Percentiles rank a stretch among this genome's conserved stretches.
Evolutionary conservation across 345 rosid genomes (phyloP).

Genomic region (Gossypium arboreum): DNA sequence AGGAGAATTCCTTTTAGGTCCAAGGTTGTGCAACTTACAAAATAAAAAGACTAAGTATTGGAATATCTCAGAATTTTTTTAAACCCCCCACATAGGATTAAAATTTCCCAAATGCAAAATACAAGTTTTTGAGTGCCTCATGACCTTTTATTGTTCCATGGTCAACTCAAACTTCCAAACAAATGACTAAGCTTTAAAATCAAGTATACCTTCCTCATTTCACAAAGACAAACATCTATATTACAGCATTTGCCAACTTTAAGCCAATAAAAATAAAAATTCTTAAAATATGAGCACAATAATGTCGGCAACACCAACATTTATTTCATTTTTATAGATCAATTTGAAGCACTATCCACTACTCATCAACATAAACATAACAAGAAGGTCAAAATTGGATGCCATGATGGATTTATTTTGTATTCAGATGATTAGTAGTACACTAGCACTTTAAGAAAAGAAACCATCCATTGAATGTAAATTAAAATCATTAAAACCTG

Average conservation of each 20-base stretch:
- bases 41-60: neutral
- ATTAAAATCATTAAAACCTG: conserved; percentile 8
- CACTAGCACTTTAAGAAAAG: conserved; percentile 4
- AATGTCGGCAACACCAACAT: neutral
- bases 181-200: neutral
- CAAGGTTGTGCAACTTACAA: neutral
- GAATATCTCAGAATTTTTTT: neutral
- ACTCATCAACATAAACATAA: conserved; percentile 6
- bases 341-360: neutral
- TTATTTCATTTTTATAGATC: neutral
- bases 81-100: neutral
- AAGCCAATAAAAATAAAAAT: neutral
- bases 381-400: neutral
- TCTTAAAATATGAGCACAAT: neutral
- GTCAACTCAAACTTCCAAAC: neutral
- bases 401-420: neutral
- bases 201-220: neutral
- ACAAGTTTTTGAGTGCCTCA: neutral
- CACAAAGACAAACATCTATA: neutral
- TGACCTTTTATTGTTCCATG: neutral
- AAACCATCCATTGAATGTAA: conserved; percentile 1
- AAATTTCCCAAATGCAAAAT: neutral
- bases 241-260: neutral
- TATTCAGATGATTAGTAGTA: conserved; percentile 6
- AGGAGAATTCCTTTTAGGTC: neutral